Evolutionary conservation across 1,139 yeast genomes (phyloP), one percentile per base, ranked within the genome.

Genomic region (Sugiyamaella paludigena): DNA sequence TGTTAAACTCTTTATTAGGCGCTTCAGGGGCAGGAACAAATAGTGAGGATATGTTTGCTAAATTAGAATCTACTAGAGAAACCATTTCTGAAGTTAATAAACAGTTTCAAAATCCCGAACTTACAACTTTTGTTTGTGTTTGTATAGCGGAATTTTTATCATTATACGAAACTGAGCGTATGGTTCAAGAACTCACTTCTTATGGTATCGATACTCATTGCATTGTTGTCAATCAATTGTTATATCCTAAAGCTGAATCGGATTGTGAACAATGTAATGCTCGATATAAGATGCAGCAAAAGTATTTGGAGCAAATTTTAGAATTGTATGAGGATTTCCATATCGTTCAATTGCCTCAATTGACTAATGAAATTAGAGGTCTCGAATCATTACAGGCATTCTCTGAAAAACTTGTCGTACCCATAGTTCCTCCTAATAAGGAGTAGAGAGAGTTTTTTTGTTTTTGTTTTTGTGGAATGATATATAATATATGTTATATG

Each of bases 61-160:
- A 92, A 69, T 77, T 92, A 63, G 84, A 81, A 57, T 95, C 87
- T 58, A 81, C 92, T 53, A 88, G 94, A 60, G 82, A 77, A 54
- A 83, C 85, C 57, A 95, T 94, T 29, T 74, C 82, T 45, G 95
- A 88, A 65, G 96, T 92, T 52, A 92, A 88, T 70, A 84, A 84
- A 57, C 98, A 92, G 69, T 92, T 92, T 74, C 89, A 95, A 62
- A 83, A 92, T 69, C 96, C 98, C 2, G 97, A 92, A 54, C 76
- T 92, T 64, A 92, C 98, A 19, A 92, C 98, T 13, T 92, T 92
- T 68, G 87, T 92, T 27, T 92, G 98, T 72, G 98, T 92, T 39
- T 92, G 98, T 72, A 92, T 92, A 57, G 88, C 97, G 41, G 98
- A 92, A 71, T 92, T 92, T 70, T 77, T 92, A 64, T 91, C 98